A percentile compares a stretch with the other conserved stretches of the same genome.
These are phyloP conservation scores for Vigna reflexopilosa DNA, from an alignment of 306 rosid genomes.

Conservation along the genomic window DNA sequence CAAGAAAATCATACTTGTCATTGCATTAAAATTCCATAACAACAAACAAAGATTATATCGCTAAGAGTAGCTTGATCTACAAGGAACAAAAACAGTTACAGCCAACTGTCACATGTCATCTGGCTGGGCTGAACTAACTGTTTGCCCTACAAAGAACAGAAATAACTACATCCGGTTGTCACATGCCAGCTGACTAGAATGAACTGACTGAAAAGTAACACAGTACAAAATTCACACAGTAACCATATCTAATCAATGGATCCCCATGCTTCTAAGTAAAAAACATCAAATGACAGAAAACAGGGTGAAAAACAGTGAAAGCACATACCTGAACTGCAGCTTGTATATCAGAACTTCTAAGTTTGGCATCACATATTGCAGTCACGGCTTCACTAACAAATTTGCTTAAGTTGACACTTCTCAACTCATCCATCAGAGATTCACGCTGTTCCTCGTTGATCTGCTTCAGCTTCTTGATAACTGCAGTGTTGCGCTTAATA, in stretches of 20 bases:
- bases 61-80: too few relatives aligned
- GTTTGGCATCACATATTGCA: slow-evolving; percentile 94
- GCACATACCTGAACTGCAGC: slow-evolving; percentile 92
- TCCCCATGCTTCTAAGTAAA: slow-evolving; percentile 11
- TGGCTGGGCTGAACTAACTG: too few relatives aligned
- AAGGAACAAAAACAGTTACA: too few relatives aligned
- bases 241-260: slow-evolving; percentile 26
- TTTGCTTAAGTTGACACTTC: slow-evolving; percentile 92
- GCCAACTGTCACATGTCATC: too few relatives aligned
- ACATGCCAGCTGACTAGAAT: too few relatives aligned
- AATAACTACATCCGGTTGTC: too few relatives aligned
- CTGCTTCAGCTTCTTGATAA: slow-evolving; percentile 95
- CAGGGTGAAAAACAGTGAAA: slow-evolving; percentile 7
- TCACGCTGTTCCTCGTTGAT: slow-evolving; percentile 97
- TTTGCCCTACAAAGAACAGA: too few relatives aligned
- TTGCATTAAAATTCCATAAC: too few relatives aligned
- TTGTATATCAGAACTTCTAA: slow-evolving; percentile 89
- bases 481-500: slow-evolving; percentile 95
- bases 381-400: slow-evolving; percentile 98
- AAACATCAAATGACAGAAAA: slow-evolving; percentile 24
- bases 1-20: too few relatives aligned
- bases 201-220: too few relatives aligned
- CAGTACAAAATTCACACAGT: background rate
- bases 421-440: slow-evolving; percentile 84
- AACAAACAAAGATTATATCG: too few relatives aligned